Evolutionary conservation across 1,139 yeast species (phyloP).

Genomic region (Nadsonia commutata): DNA sequence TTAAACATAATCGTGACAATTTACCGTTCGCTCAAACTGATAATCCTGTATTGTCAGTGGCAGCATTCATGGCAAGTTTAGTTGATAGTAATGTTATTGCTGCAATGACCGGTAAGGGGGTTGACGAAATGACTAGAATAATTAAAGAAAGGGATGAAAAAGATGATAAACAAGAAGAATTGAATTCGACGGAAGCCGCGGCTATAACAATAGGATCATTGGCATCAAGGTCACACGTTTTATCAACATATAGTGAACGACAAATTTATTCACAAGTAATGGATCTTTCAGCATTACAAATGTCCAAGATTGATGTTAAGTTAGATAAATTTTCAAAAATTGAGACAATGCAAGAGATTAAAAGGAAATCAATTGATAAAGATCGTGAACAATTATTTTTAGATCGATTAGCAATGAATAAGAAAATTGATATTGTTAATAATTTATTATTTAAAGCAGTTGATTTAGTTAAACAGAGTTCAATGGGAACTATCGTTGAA

Average conservation of each 20-base stretch:
- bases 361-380: conserved; percentile 54
- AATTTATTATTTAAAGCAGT: conserved; percentile 35
- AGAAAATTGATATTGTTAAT: conserved; percentile 40
- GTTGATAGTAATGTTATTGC: conserved; percentile 85
- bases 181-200: conserved; percentile 15
- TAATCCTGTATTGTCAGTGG: conserved; percentile 83
- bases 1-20: conserved; percentile 22
- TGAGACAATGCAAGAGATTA: conserved; percentile 67
- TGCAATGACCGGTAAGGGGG: conserved; percentile 39
- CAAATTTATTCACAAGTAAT: conserved; percentile 36
- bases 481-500: too few relatives aligned
- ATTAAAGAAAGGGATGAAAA: conserved; percentile 33
- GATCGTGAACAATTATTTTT: conserved; percentile 73
- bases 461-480: conserved; percentile 12
- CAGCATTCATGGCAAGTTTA: conserved; percentile 71
- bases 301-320: conserved; percentile 65
- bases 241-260: conserved; percentile 72
- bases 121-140: conserved; percentile 26
- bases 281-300: conserved; percentile 57
- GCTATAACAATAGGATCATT: conserved; percentile 25
- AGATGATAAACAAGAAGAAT: conserved; percentile 21
- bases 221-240: conserved; percentile 73
- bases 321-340: conserved; percentile 52
- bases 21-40: conserved; percentile 76
- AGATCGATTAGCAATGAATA: conserved; percentile 62